Conservation (phyloP, 441 rosid species). For the Kokia cookei region DNA sequence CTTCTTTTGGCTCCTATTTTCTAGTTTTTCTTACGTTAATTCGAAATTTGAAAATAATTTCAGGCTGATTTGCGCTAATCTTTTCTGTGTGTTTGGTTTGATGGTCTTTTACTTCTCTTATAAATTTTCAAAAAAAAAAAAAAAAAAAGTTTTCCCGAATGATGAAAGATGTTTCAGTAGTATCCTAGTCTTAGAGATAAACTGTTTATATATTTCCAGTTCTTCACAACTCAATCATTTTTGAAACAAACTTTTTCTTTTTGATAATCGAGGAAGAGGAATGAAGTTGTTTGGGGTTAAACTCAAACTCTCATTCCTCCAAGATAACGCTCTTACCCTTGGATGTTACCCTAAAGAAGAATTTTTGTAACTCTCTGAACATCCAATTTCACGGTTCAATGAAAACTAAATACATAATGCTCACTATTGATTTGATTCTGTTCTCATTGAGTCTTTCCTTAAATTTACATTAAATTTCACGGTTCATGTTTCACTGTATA, state of each 20-base stretch:
- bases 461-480: background rate
- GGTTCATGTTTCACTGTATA: background rate
- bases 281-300: too few relatives aligned
- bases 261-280: background rate
- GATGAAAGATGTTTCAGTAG: background rate
- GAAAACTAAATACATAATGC: too few relatives aligned
- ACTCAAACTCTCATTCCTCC: too few relatives aligned
- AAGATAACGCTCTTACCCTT: too few relatives aligned
- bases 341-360: too few relatives aligned
- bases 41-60: background rate
- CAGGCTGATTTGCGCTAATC: background rate
- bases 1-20: background rate
- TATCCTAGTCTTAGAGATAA: background rate
- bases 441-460: background rate
- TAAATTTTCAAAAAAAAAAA: background rate
- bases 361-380: too few relatives aligned
- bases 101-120: background rate
- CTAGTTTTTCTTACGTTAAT: background rate
- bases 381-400: too few relatives aligned
- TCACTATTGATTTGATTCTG: background rate
- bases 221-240: background rate
- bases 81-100: background rate
- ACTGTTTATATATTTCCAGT: background rate
- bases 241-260: background rate
- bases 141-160: background rate